Percentiles rank a stretch among this genome's conserved stretches.
These are phyloP conservation scores for Porphyrellus cyaneotinctus DNA, from an alignment of 768 basidiomycete genomes.

Conservation along the genomic window DNA sequence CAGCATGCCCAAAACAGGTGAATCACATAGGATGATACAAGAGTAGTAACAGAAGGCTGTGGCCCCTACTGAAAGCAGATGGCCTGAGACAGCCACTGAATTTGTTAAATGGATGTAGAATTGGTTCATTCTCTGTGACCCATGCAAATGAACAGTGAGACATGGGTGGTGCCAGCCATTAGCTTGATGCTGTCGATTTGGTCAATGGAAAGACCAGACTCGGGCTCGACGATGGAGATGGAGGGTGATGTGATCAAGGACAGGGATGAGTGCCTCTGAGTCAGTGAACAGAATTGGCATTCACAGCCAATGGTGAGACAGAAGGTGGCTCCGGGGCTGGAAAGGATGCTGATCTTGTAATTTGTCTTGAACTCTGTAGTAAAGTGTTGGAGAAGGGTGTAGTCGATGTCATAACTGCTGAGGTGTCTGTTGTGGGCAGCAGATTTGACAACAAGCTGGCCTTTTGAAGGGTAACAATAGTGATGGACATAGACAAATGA, in stretches of 20 bases:
- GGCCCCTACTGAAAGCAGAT: too few species aligned
- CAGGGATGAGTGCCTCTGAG: conserved; percentile 74
- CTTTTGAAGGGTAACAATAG: conserved; percentile 91
- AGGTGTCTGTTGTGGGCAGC: conserved; percentile 91
- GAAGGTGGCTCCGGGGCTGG: conserved; percentile 90
- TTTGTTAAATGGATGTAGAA: too few species aligned
- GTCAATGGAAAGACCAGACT: conserved; percentile 77
- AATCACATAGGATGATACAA: too few species aligned
- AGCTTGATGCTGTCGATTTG: conserved; percentile 91
- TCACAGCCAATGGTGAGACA: conserved; percentile 85
- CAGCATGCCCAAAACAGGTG: too few species aligned
- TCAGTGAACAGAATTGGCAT: conserved; percentile 90
- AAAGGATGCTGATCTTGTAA: conserved; percentile 95
- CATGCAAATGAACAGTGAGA: too few species aligned
- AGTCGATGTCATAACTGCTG: conserved; percentile 96
- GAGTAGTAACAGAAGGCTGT: too few species aligned
- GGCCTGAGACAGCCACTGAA: too few species aligned
- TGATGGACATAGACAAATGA: conserved; percentile 83
- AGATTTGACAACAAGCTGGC: conserved; percentile 80
- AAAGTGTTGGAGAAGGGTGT: conserved; percentile 85
- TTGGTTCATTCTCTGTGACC: too few species aligned
- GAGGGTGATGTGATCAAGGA: conserved; percentile 75
- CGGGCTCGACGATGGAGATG: too few species aligned
- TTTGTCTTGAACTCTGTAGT: conserved; percentile 90
- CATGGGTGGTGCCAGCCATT: conserved; percentile 88